A percentile compares a stretch with the other conserved stretches of the same genome.
phyloP scores from a whole-genome alignment of 495 filamentous ascomycete species.

The Penicillium pancosmium region DNA sequence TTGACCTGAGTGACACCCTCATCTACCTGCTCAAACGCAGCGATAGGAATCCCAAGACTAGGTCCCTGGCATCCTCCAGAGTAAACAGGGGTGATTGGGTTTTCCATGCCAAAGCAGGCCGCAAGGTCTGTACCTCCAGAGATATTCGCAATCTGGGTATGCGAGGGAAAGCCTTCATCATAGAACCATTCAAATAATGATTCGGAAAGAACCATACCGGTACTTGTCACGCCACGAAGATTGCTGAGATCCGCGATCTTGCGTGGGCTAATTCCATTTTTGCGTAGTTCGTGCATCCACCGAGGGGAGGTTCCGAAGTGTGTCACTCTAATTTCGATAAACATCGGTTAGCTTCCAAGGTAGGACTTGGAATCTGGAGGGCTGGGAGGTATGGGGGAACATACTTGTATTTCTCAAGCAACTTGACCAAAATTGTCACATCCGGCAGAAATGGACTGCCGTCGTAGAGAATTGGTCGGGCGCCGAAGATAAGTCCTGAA shows the following conservation, averaged over 20 bases:
- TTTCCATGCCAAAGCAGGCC: constrained; percentile 68
- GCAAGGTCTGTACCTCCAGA: constrained; percentile 79
- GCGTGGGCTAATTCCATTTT: constrained; percentile 57
- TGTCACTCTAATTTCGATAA: constrained; percentile 36
- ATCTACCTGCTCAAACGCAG: constrained; percentile 61
- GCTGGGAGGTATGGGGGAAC: neutral
- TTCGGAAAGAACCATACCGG: constrained; percentile 78
- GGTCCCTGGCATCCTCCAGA: constrained; percentile 69
- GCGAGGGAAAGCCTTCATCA: constrained; percentile 67
- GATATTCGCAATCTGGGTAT: constrained; percentile 68
- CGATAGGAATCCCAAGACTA: constrained; percentile 63
- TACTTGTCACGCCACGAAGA: constrained; percentile 62
- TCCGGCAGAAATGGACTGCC: constrained; percentile 75
- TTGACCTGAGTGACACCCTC: constrained; percentile 56
- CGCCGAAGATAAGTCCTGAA: constrained; percentile 54
- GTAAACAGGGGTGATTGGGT: constrained; percentile 69
- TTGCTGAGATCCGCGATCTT: constrained; percentile 60
- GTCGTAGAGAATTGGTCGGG: constrained; percentile 67
- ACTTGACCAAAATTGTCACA: constrained; percentile 56
- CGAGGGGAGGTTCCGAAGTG: constrained; percentile 71
- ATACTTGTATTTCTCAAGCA: constrained; percentile 61
- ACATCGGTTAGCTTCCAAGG: neutral
- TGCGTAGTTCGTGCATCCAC: constrained; percentile 70
- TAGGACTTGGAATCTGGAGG: neutral
- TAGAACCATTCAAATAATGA: constrained; percentile 82